A percentile compares a stretch with the other conserved stretches of the same genome.
Conservation (phyloP, 192 early-diverging fungal species). For the Coemansia sp. region DNA sequence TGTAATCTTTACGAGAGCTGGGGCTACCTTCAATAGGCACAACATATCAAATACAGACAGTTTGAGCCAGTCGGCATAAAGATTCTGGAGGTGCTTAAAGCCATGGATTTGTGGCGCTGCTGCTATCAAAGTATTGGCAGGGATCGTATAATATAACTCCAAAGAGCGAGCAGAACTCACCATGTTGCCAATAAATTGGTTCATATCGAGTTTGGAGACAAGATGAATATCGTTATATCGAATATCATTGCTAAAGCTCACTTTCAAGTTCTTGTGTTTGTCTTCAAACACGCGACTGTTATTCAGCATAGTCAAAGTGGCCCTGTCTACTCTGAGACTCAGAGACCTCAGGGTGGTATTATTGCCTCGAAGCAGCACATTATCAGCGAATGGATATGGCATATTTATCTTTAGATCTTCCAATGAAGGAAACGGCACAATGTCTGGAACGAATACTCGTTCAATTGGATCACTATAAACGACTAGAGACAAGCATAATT, state of each 20-base stretch:
- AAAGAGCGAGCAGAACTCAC: not conserved
- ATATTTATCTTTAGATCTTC: not conserved
- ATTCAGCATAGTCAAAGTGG: not conserved
- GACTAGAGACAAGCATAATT: not conserved
- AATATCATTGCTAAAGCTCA: not conserved
- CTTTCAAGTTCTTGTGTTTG: not conserved
- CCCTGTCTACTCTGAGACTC: not conserved
- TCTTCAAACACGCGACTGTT: not conserved
- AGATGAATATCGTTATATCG: not conserved
- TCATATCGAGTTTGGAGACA: not conserved
- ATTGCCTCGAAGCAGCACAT: not conserved
- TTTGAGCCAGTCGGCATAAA: not conserved
- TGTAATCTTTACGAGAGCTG: not conserved
- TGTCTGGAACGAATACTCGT: not conserved
- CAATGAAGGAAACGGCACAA: not conserved
- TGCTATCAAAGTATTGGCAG: not conserved
- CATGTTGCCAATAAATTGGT: not conserved
- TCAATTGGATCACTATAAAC: not conserved
- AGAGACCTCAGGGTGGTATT: not conserved
- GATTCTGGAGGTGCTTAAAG: not conserved
- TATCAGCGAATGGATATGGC: not conserved
- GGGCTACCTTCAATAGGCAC: not conserved
- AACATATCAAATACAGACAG: not conserved
- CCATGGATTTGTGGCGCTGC: not conserved
- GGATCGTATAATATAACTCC: not conserved